Evolutionary conservation across 2,329 filamentous ascomycete species (phyloP).

Genomic region (Colletotrichum euphorbiae): DNA sequence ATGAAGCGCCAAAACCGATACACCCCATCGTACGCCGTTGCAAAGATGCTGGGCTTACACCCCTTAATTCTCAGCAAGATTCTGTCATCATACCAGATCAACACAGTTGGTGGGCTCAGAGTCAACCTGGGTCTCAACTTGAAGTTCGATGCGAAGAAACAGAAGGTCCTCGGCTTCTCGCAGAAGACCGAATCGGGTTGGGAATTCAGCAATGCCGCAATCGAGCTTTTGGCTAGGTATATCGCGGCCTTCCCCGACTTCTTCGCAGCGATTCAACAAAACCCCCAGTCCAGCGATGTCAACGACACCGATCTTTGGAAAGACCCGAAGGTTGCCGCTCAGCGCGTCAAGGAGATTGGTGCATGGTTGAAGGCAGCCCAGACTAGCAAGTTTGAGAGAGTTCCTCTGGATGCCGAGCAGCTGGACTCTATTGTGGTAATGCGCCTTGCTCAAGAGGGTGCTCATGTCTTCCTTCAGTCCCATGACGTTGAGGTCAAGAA

Average conservation of each 20-base stretch:
- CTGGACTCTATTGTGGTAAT: constrained; percentile 91
- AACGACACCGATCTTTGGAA: constrained; percentile 89
- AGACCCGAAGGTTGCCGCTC: constrained; percentile 74
- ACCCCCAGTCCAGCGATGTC: constrained; percentile 87
- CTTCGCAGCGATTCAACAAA: constrained; percentile 86
- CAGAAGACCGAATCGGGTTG: constrained; percentile 87
- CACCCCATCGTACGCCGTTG: constrained; percentile 88
- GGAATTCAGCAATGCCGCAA: constrained; percentile 92
- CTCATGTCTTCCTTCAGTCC: constrained; percentile 66
- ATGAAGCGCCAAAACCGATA: constrained; percentile 81
- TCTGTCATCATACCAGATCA: constrained; percentile 91
- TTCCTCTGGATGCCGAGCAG: constrained; percentile 96
- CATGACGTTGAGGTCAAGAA: constrained; percentile 72
- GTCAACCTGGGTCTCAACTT: constrained; percentile 94
- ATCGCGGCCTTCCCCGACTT: constrained; percentile 97
- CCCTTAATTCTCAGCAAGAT: constrained; percentile 93
- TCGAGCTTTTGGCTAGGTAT: constrained; percentile 85
- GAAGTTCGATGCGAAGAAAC: constrained; percentile 95
- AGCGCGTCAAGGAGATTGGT: constrained; percentile 92
- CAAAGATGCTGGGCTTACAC: constrained; percentile 83
- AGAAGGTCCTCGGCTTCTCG: constrained; percentile 96
- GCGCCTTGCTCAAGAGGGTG: constrained; percentile 81
- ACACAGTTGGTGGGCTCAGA: constrained; percentile 79
- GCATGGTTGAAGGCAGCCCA: constrained; percentile 93
- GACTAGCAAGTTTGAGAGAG: constrained; percentile 90